These are phyloP conservation scores for Toxicodendron radicans DNA, from an alignment of 345 rosid species.

Conservation along the genomic window DNA sequence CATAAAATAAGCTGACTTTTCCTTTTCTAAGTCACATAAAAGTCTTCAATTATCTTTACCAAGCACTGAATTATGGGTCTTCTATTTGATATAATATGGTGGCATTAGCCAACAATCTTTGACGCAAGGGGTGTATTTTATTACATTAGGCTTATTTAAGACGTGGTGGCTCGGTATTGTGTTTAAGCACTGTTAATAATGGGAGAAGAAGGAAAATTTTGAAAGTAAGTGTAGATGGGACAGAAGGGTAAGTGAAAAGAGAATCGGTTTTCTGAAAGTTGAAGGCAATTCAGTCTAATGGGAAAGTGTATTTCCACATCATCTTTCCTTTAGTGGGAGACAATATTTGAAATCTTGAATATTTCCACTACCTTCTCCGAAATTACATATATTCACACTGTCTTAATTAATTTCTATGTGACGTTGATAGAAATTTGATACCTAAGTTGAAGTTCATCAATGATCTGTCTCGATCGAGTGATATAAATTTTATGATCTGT, in stretches of 20 bases:
- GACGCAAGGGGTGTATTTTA: neutral
- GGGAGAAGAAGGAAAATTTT: conserved; percentile 5
- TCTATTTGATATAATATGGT: neutral
- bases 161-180: conserved; percentile 28
- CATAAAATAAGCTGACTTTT: neutral
- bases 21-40: neutral
- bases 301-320: conserved; percentile 25
- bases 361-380: neutral
- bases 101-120: neutral
- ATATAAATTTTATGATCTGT: too few species aligned
- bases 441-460: neutral
- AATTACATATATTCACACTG: neutral
- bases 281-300: neutral
- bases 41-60: neutral
- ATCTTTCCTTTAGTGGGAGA: conserved; percentile 16
- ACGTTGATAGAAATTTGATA: conserved; percentile 4
- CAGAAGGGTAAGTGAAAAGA: conserved; percentile 2
- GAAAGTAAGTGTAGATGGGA: neutral
- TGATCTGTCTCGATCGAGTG: neutral
- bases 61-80: neutral
- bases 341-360: neutral
- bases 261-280: neutral
- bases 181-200: conserved; percentile 1
- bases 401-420: neutral
- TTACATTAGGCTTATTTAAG: conserved; percentile 7